Base-by-base conservation (phyloP, 352 stramenopile species). In the Vaucheria bursata region DNA sequence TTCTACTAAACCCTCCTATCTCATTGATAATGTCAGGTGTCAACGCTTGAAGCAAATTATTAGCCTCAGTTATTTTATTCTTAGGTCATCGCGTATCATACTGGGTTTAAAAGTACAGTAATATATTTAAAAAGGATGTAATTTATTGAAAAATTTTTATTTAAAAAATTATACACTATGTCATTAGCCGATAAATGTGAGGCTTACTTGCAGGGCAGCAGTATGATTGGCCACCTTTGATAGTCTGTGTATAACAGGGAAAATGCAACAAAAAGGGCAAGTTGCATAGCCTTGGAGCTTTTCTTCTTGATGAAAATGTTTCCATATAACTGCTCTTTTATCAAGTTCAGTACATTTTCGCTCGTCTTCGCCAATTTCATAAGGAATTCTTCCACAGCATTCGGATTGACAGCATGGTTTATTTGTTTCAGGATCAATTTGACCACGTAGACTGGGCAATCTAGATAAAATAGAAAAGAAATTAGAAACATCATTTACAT, bases 181-280 rank as follows among this genome's bases (percentile, higher is more conserved):
- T 50, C 39, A 50, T 12, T 12, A 5, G 39, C 12, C 12, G 39
- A 50, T 12, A 50, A 12, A 12, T 50, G 39, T 12, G 39, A 12
- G 39, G 35, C 40, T 33, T 31, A 73, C 79, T 49, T 85, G 84
- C 0, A 88, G 73, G n/a, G 87, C 40, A 12, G 68, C 71, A 25
- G 86, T 78, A 71, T 88, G 85, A 66, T 85, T 88, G 66, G 85
- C 73, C 12, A 87, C 67, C 71, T 88, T 84, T 32, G 71, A 45
- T 6, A 88, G 80, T 33, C 83, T 77, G n/a, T 37, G 59, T 33
- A 84, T 3, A 1, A 80, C 53, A 12, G 86, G 65, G 25, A 80
- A 40, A 33, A 85, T 50, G 53, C 83, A 87, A 74, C 85, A 88
- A 25, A 52, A 76, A 12, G 52, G 59, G 74, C 85, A 87, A 25